These are phyloP conservation scores for Medicago lupulina DNA, from an alignment of 306 rosid species.

Conservation along the genomic window DNA sequence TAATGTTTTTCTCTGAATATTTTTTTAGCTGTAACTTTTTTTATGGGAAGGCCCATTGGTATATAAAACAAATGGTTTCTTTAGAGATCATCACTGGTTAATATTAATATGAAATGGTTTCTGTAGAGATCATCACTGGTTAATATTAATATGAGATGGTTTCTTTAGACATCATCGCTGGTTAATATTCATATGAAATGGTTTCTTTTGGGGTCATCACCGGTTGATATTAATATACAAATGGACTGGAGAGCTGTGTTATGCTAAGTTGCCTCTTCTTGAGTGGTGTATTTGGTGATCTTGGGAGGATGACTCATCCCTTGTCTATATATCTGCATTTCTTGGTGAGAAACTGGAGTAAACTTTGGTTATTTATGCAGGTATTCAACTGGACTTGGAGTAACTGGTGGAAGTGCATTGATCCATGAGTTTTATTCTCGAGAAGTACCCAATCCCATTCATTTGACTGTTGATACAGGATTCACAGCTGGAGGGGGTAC, in stretches of 20 bases:
- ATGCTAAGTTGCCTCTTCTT: constrained; percentile 2
- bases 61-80: constrained; percentile 7
- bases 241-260: constrained; percentile 1
- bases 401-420: constrained; percentile 83
- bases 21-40: constrained; percentile 7
- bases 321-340: not conserved
- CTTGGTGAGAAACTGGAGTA: not conserved
- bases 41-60: not conserved
- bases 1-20: not conserved
- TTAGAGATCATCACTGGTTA: not conserved
- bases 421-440: constrained; percentile 94
- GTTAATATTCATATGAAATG: no score
- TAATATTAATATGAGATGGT: not conserved
- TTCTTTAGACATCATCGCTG: not conserved
- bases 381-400: constrained; percentile 95
- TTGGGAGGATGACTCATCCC: not conserved
- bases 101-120: not conserved
- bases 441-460: constrained; percentile 84
- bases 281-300: not conserved
- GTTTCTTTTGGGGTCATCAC: no score
- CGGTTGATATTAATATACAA: constrained; percentile 4
- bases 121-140: not conserved
- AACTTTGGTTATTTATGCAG: constrained; percentile 46
- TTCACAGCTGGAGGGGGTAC: constrained; percentile 73
- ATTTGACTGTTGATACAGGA: constrained; percentile 94